Conservation (phyloP, 2,329 filamentous ascomycete genomes). For the Trichoderma breve region DNA sequence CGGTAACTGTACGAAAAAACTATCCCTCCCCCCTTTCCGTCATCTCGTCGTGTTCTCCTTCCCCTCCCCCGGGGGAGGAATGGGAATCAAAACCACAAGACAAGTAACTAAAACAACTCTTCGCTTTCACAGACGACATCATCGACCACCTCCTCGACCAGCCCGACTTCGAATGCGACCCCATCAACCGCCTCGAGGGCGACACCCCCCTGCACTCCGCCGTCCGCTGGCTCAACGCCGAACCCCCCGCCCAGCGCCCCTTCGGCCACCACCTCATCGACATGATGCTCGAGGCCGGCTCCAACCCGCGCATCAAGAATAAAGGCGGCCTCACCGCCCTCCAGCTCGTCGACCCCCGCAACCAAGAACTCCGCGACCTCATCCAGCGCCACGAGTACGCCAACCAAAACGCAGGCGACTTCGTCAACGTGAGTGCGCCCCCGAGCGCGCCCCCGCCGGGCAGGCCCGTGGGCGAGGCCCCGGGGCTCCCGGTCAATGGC, state of each 20-base stretch:
- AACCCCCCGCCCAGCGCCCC: slow-evolving; percentile 60
- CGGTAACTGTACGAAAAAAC: slow-evolving; percentile 69
- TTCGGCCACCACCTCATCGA: slow-evolving; percentile 67
- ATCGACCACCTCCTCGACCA: slow-evolving; percentile 82
- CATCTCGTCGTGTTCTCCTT: neutral
- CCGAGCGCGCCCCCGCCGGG: slow-evolving; percentile 24
- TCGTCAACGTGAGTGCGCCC: slow-evolving; percentile 41
- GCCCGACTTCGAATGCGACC: slow-evolving; percentile 81
- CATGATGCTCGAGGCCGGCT: slow-evolving; percentile 80
- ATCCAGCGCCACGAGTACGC: slow-evolving; percentile 72
- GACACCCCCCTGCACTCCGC: slow-evolving; percentile 80
- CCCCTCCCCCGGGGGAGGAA: no score
- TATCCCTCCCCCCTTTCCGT: neutral
- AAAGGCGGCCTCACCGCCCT: slow-evolving; percentile 69
- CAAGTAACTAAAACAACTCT: neutral
- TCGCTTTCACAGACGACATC: slow-evolving; percentile 61
- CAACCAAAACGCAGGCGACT: slow-evolving; percentile 56
- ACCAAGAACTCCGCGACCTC: slow-evolving; percentile 58
- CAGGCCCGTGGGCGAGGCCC: slow-evolving; percentile 15
- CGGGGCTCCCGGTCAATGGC: no score
- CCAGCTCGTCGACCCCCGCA: slow-evolving; percentile 72
- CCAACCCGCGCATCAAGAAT: slow-evolving; percentile 59
- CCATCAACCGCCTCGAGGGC: slow-evolving; percentile 64
- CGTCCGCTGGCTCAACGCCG: slow-evolving; percentile 71
- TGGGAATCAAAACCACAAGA: neutral